A percentile compares a stretch with the other conserved stretches of the same genome.
phyloP scores from a whole-genome alignment of 2,329 filamentous ascomycete species.

The Colletotrichum karsti region DNA sequence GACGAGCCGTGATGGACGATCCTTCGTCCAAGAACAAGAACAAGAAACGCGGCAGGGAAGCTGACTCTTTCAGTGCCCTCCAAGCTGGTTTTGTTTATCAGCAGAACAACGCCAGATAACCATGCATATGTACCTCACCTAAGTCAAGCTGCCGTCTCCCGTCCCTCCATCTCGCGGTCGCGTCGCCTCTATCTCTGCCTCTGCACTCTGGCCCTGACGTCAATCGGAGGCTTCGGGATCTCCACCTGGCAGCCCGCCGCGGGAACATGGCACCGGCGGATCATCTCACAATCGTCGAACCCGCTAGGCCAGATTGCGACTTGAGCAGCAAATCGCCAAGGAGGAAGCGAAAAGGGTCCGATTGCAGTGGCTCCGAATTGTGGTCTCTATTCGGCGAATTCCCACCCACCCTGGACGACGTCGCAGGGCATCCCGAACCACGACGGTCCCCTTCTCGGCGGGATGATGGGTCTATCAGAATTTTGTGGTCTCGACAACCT shows the following conservation, averaged over 20 bases:
- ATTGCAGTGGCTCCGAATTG: background rate
- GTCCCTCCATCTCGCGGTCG: constrained; percentile 5
- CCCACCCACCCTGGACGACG: constrained; percentile 5
- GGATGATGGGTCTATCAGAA: constrained; percentile 7
- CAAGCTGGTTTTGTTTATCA: background rate
- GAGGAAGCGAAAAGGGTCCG: constrained; percentile 19
- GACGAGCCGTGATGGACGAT: too few species aligned
- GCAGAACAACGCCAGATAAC: background rate
- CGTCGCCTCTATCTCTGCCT: too few species aligned
- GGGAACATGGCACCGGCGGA: constrained; percentile 2
- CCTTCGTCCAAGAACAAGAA: background rate
- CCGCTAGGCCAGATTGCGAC: constrained; percentile 1
- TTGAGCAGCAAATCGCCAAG: background rate
- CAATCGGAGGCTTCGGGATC: constrained; percentile 29
- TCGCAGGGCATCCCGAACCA: constrained; percentile 9
- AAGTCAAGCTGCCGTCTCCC: background rate
- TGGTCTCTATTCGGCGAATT: constrained; percentile 7
- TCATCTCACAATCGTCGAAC: background rate
- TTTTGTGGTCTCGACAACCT: background rate
- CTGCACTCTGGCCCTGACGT: constrained; percentile 12
- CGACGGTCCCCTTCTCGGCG: constrained; percentile 8
- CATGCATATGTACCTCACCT: background rate
- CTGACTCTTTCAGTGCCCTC: constrained; percentile 17
- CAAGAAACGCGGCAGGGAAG: background rate
- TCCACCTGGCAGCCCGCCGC: background rate